These are phyloP conservation scores for Leptomonas pyrrhocoris DNA, from an alignment of 208 protist species.

Conservation along the genomic window DNA sequence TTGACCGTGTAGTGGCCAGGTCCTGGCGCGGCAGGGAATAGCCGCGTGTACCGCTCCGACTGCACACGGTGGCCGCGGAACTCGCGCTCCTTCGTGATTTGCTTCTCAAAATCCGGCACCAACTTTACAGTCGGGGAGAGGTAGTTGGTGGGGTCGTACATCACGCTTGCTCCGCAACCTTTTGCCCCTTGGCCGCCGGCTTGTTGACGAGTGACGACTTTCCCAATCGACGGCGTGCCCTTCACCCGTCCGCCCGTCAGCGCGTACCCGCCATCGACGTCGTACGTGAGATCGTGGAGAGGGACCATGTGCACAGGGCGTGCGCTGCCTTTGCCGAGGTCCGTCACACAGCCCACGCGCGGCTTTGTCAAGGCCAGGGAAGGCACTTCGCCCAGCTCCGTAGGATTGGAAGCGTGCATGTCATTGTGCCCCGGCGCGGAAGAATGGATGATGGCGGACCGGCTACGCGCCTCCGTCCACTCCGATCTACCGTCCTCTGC, in stretches of 20 bases:
- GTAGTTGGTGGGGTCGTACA: slow-evolving; percentile 59
- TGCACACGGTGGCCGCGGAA: slow-evolving; percentile 76
- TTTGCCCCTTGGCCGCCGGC: slow-evolving; percentile 40
- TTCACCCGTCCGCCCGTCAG: slow-evolving; percentile 54
- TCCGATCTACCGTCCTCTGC: slow-evolving; percentile 10
- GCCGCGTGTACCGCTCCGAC: slow-evolving; percentile 70
- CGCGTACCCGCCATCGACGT: slow-evolving; percentile 42
- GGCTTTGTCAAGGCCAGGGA: slow-evolving; percentile 61
- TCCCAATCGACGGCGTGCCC: slow-evolving; percentile 70
- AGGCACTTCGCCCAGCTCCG: slow-evolving; percentile 71
- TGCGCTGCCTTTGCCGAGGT: slow-evolving; percentile 47
- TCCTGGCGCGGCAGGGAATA: slow-evolving; percentile 69
- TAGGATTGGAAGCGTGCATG: slow-evolving; percentile 48
- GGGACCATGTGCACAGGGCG: slow-evolving; percentile 36
- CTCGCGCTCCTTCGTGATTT: slow-evolving; percentile 85
- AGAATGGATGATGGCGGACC: slow-evolving; percentile 55
- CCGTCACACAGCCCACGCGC: slow-evolving; percentile 32
- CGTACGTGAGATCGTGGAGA: slow-evolving; percentile 68
- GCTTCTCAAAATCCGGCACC: slow-evolving; percentile 79
- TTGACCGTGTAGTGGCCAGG: slow-evolving; percentile 71
- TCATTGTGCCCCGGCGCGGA: slow-evolving; percentile 62
- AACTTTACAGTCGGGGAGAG: slow-evolving; percentile 46
- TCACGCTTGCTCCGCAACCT: slow-evolving; percentile 59
- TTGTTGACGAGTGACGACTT: slow-evolving; percentile 54
- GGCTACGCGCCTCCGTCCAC: slow-evolving; percentile 38